Percentiles rank a stretch among this genome's conserved stretches.
These are phyloP conservation scores for Claviceps arundinis DNA, from an alignment of 2,329 filamentous ascomycete species.

Conservation along the genomic window DNA sequence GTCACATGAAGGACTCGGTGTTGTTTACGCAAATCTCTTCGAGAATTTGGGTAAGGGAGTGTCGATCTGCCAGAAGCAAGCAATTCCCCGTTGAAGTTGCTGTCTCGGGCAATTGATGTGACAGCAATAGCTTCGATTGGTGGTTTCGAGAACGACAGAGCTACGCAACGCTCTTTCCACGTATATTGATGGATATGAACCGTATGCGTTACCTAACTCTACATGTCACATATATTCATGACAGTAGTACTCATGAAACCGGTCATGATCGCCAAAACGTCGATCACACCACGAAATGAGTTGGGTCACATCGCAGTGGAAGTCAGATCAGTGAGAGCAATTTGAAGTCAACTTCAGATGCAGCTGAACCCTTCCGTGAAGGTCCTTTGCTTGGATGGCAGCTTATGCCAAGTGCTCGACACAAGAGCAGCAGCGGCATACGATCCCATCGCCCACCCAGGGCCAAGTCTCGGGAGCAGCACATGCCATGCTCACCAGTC, in stretches of 20 bases:
- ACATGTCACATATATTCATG: neutral
- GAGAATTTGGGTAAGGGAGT: conserved; percentile 18
- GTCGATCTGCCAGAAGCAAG: neutral
- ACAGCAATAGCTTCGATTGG: neutral
- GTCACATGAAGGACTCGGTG: too few relatives aligned
- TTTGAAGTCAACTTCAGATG: conserved; percentile 10
- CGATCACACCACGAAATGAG: neutral
- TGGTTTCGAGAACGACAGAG: neutral
- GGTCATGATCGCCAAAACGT: too few relatives aligned
- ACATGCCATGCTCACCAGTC: too few relatives aligned
- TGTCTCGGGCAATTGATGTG: neutral
- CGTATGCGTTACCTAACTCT: neutral
- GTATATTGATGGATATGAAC: neutral
- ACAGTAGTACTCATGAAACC: too few relatives aligned
- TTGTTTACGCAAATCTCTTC: conserved; percentile 25
- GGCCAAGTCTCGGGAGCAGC: too few relatives aligned
- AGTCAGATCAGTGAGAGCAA: conserved; percentile 4
- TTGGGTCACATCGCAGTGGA: conserved; percentile 2
- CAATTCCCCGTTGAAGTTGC: neutral
- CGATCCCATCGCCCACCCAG: neutral
- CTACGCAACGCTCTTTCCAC: neutral
- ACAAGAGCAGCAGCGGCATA: conserved; percentile 8
- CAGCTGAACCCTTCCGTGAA: conserved; percentile 9
- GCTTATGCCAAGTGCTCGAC: conserved; percentile 11
- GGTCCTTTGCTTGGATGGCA: conserved; percentile 9